Evolutionary conservation across 805 yeast species (phyloP).

Genomic region (Lipomyces spencermartinsiae): DNA sequence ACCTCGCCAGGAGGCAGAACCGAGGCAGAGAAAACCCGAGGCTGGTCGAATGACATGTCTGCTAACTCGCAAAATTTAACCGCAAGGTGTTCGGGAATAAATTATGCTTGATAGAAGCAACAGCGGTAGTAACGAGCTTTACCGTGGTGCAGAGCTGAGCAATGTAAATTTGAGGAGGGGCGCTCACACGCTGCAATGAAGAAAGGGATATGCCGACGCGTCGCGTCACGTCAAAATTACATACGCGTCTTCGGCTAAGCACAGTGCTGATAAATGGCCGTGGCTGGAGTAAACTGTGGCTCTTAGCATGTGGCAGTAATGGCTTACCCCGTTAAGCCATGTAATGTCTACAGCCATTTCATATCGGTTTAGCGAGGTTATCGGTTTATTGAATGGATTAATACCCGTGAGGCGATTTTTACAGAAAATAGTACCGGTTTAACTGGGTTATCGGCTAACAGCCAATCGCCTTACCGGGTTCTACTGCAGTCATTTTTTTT

Average conservation of each 20-base stretch:
- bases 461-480: too few species aligned
- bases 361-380: too few species aligned
- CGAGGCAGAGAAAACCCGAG: conserved; percentile 46
- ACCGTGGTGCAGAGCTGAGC: background rate
- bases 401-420: too few species aligned
- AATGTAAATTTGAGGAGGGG: background rate
- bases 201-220: background rate
- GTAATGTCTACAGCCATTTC: too few species aligned
- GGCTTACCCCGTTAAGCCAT: too few species aligned
- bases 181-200: background rate
- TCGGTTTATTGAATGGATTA: too few species aligned
- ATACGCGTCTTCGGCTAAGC: background rate
- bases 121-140: background rate
- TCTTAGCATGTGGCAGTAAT: background rate
- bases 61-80: background rate
- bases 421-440: too few species aligned
- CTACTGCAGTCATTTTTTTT: too few species aligned
- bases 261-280: background rate
- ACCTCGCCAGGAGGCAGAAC: conserved; percentile 50
- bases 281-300: background rate
- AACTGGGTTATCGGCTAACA: too few species aligned
- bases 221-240: background rate
- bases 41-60: conserved; percentile 49
- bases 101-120: too few species aligned
- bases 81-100: background rate